These are phyloP conservation scores for Boletus coccyginus DNA, from an alignment of 768 basidiomycete genomes.

Conservation along the genomic window DNA sequence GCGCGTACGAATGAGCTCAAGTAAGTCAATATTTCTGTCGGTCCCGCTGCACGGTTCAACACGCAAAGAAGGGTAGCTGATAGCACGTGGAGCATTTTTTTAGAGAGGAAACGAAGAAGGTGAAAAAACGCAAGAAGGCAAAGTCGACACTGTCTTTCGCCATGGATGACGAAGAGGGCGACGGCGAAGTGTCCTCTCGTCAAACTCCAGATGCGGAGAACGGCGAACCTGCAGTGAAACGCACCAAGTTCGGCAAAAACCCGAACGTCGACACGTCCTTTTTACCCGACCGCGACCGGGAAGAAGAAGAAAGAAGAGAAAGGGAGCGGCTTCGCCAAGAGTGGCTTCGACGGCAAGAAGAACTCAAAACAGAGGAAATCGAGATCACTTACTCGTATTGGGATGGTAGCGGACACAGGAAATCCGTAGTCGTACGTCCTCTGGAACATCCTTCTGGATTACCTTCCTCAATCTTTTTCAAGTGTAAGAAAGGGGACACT, in stretches of 20 bases:
- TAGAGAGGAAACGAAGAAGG: constrained; percentile 83
- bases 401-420: constrained; percentile 97
- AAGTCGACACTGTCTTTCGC: constrained; percentile 92
- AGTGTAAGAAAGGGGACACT: constrained; percentile 98
- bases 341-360: constrained; percentile 76
- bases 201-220: constrained; percentile 38
- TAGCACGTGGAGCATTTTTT: constrained; percentile 76
- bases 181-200: constrained; percentile 37
- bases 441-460: not conserved
- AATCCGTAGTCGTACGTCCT: constrained; percentile 75
- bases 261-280: constrained; percentile 97
- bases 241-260: constrained; percentile 86
- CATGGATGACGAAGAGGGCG: constrained; percentile 73
- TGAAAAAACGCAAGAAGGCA: constrained; percentile 91
- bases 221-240: constrained; percentile 57
- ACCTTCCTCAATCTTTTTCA: not conserved
- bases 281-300: constrained; percentile 95
- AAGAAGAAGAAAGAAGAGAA: constrained; percentile 86
- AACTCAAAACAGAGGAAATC: constrained; percentile 69
- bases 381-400: constrained; percentile 96
- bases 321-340: constrained; percentile 86
- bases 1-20: constrained; percentile 81
- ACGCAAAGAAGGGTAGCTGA: constrained; percentile 52
- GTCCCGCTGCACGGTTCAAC: not conserved
- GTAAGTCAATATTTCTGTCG: constrained; percentile 52